phyloP scores from a whole-genome alignment of 352 stramenopile genomes.

The Phytopythium chamaehyphon region DNA sequence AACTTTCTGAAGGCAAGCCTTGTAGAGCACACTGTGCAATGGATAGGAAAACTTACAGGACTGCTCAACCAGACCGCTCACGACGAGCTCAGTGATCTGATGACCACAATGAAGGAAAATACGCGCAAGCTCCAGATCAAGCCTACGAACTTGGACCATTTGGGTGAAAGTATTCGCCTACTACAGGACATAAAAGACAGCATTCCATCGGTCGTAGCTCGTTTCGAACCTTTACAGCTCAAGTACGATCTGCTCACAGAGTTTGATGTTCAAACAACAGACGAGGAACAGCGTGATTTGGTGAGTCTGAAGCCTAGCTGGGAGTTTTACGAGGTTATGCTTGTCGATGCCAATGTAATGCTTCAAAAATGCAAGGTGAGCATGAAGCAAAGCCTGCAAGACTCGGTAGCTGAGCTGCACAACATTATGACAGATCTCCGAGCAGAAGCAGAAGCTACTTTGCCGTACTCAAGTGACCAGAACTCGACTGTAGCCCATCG shows the following conservation, averaged over 20 bases:
- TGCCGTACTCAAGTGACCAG: conserved; percentile 76
- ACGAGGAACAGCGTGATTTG: conserved; percentile 81
- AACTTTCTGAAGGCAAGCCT: conserved; percentile 90
- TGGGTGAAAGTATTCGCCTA: conserved; percentile 89
- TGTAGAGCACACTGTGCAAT: conserved; percentile 91
- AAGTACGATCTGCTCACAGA: conserved; percentile 87
- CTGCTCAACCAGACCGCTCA: conserved; percentile 91
- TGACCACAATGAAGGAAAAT: conserved; percentile 88
- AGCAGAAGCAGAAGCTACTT: conserved; percentile 59
- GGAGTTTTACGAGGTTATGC: conserved; percentile 82
- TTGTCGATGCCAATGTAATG: conserved; percentile 85
- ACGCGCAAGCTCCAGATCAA: conserved; percentile 79
- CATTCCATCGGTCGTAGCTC: conserved; percentile 52
- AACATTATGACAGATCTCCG: conserved; percentile 79
- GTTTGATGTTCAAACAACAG: conserved; percentile 87
- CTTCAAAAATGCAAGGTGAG: conserved; percentile 92
- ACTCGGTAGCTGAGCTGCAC: conserved; percentile 85
- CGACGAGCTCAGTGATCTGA: conserved; percentile 82
- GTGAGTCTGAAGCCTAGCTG: conserved; percentile 67
- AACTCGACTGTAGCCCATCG: conserved; percentile 42
- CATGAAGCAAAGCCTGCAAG: conserved; percentile 95
- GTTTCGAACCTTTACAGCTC: conserved; percentile 81
- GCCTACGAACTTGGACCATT: conserved; percentile 87
- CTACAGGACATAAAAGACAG: conserved; percentile 87
- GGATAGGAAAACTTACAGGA: conserved; percentile 90